Conservation (phyloP, 2,329 filamentous ascomycete species). For the Cercospora sp. region DNA sequence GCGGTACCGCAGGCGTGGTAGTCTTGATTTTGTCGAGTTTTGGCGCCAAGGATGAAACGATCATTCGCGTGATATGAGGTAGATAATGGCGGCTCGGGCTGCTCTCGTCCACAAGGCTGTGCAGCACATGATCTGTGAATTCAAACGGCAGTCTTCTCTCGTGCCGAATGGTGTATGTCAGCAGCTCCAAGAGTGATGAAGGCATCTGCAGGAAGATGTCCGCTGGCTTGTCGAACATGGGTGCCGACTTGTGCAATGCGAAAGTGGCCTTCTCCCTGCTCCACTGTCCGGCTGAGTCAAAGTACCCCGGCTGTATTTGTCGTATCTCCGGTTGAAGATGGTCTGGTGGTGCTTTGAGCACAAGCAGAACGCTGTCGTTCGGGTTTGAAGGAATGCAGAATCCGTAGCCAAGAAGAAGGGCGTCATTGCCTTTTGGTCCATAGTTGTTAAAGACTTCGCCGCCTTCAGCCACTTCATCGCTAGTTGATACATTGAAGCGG, state of each 20-base stretch:
- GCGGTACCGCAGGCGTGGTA: slow-evolving; percentile 27
- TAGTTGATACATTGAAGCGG: slow-evolving; percentile 44
- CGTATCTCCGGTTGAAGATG: slow-evolving; percentile 39
- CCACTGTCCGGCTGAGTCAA: slow-evolving; percentile 37
- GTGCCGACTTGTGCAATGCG: slow-evolving; percentile 34
- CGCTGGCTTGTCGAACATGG: slow-evolving; percentile 8
- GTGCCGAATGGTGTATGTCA: slow-evolving; percentile 39
- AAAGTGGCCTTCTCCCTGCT: slow-evolving; percentile 42
- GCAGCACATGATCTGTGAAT: slow-evolving; percentile 32
- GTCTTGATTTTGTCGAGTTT: slow-evolving; percentile 38
- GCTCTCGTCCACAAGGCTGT: slow-evolving; percentile 30
- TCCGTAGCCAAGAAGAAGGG: slow-evolving; percentile 56
- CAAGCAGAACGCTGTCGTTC: slow-evolving; percentile 49
- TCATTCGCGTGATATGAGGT: slow-evolving; percentile 39
- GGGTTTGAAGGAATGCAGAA: slow-evolving; percentile 53
- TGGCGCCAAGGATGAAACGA: slow-evolving; percentile 38
- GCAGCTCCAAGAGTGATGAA: slow-evolving; percentile 39
- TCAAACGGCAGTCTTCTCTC: slow-evolving; percentile 38
- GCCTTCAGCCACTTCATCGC: slow-evolving; percentile 40
- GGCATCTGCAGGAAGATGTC: slow-evolving; percentile 36
- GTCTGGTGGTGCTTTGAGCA: slow-evolving; percentile 44
- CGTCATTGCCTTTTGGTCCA: slow-evolving; percentile 55
- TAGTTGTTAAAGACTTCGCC: slow-evolving; percentile 57
- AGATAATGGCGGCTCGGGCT: slow-evolving; percentile 36
- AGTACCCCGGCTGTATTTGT: slow-evolving; percentile 39